Base-by-base conservation (phyloP, 148 eudicot species). In the Rhododendron simsii region DNA sequence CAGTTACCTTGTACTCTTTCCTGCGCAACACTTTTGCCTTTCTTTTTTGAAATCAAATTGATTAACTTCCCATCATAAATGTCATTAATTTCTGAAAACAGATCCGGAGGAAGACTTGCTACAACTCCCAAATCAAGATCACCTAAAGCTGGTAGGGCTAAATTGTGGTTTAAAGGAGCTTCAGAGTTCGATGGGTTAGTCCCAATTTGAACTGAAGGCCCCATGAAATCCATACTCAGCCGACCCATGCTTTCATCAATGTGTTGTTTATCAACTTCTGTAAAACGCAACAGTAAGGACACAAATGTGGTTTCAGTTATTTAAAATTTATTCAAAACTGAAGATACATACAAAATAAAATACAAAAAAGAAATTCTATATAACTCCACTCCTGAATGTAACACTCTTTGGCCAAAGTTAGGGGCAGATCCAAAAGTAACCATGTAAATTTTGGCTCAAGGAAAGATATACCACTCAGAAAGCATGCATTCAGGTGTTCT, bases 61-160 rank as follows among this genome's bases (percentile, higher is more conserved):
- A 82, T 87, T 86, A 97, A 88, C 83, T 91, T 93, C 74, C 99
- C 99, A 47, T 91, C 92, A 93, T 97, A 97, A 84, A 93, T 85
- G 20, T 87, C 92, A 90, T 95, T 93, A 69, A 95, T 90, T 86
- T 97, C 98, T 82, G 96, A 90, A 85, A 97, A 87, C 67, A 97
- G 85, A 61, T 95, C 96, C 47, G 96, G 93, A 81, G 99, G 99
- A 86, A 97, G 94, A 90, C 91, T 92, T 90, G 91, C 93, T 86
- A 97, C 73, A 76, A 97, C 98, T 81, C 89, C 92, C 83, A 94
- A 51, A 92, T 97, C 98, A 89, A 97, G 95, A 90, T 97, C 99
- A 81, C 86, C 86, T 76, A 95, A 79, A 87, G 95, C 91, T 80
- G 99, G 98, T 67, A 92, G 89, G 83, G 87, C 85, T 48, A 89